Base-by-base conservation (phyloP, 164 flowering plant species). In the Kalanchoe fedtschenkoi region DNA sequence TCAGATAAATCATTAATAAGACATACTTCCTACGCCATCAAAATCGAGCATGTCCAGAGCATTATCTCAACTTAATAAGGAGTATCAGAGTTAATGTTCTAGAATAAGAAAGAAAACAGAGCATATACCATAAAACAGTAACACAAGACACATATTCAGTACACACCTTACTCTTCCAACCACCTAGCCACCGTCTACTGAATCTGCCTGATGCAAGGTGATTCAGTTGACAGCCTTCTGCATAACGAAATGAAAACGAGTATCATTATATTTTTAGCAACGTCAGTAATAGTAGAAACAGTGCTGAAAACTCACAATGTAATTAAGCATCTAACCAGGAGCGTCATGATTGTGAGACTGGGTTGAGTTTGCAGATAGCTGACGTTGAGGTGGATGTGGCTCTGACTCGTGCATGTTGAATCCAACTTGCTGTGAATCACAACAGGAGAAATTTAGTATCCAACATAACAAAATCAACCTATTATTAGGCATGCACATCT, bases 131-230 rank as follows among this genome's bases (percentile, higher is more conserved):
- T 21, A 21, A 46, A 46, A 46, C 54, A 21, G 28, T 46, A 29
- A 46, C 13, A 37, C 13, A 46, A 10, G 7, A 19, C 17, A 16
- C 24, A 51, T 60, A 59, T 62, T 13, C 32, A 58, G 53, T 29
- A 61, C 80, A 65, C 28, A 87, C 93, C 83, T 81, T 73, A 4
- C 56, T 64, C n/a, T 80, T 70, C 88, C 88, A 83, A 68, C 86
- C 93, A 71, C 87, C 89, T 5, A 81, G 68, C 89, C 87, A 84
- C 26, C 84, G 83, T 61, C 93, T 82, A 63, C 47, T 69, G 62
- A 79, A 82, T 64, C 72, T 66, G 7, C 74, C 75, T 22, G 68
- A 59, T 54, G 46, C 44, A 2, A 62, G 19, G 56, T 34, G 43
- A 54, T 22, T 21, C 13, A 35, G 54, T 55, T 22, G 29, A 55